Conservation (phyloP, 805 yeast species). For the Ogataea haglerorum region DNA sequence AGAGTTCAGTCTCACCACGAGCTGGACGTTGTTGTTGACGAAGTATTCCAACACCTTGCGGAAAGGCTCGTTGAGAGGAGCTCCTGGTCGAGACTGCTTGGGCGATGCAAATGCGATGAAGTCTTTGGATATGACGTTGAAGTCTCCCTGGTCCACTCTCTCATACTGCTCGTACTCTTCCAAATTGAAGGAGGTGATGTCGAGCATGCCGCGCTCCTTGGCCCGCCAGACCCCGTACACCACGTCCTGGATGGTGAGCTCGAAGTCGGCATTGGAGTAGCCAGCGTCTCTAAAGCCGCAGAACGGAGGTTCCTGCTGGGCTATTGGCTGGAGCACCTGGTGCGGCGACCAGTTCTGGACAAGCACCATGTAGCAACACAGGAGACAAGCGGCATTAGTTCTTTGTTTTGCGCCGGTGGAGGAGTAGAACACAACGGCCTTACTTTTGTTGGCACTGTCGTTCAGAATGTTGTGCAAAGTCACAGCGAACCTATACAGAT, state of each 20-base stretch:
- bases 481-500: slow-evolving; percentile 91
- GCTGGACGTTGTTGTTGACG: slow-evolving; percentile 65
- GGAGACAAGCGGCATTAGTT: slow-evolving; percentile 90
- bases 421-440: slow-evolving; percentile 89
- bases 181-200: slow-evolving; percentile 78
- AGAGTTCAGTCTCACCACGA: slow-evolving; percentile 90
- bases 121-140: slow-evolving; percentile 86
- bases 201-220: slow-evolving; percentile 84
- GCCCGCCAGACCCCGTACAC: slow-evolving; percentile 98
- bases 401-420: slow-evolving; percentile 76
- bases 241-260: slow-evolving; percentile 87
- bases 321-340: slow-evolving; percentile 90
- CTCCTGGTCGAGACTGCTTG: slow-evolving; percentile 56
- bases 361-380: slow-evolving; percentile 91
- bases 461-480: slow-evolving; percentile 87
- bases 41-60: slow-evolving; percentile 79
- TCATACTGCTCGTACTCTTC: slow-evolving; percentile 95
- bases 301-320: slow-evolving; percentile 89
- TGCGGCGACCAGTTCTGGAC: slow-evolving; percentile 99
- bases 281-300: slow-evolving; percentile 98
- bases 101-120: slow-evolving; percentile 98
- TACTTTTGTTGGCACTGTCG: slow-evolving; percentile 76
- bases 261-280: slow-evolving; percentile 92
- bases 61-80: slow-evolving; percentile 67
- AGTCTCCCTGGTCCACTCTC: slow-evolving; percentile 95